Percentiles rank a stretch among this genome's conserved stretches.
These are phyloP conservation scores for Brasenia schreberi DNA, from an alignment of 164 flowering plant species.

Conservation along the genomic window DNA sequence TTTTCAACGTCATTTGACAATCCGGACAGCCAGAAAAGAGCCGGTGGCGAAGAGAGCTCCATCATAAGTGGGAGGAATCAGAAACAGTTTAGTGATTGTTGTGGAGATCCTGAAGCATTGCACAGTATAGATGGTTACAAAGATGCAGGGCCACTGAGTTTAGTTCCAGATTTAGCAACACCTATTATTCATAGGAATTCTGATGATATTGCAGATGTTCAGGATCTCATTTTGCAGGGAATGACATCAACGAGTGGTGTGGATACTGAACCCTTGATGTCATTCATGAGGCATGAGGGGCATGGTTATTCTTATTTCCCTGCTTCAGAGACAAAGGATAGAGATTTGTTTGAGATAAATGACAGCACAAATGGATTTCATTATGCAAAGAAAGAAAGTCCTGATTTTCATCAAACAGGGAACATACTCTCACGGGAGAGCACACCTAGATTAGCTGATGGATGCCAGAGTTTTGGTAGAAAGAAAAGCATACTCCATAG, in stretches of 20 bases:
- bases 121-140: neutral
- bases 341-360: neutral
- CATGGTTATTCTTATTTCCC: neutral
- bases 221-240: constrained; percentile 8
- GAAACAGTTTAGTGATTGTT: constrained; percentile 8
- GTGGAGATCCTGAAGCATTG: neutral
- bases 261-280: constrained; percentile 10
- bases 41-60: constrained; percentile 6
- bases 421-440: constrained; percentile 14
- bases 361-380: neutral
- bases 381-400: neutral
- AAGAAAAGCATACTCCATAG: constrained; percentile 24
- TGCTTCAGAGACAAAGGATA: neutral
- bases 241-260: constrained; percentile 14
- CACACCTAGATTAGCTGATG: constrained; percentile 11
- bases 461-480: constrained; percentile 13
- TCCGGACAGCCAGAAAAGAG: neutral
- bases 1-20: neutral
- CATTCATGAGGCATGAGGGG: constrained; percentile 4
- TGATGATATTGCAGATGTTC: constrained; percentile 3
- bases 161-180: neutral
- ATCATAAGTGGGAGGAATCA: constrained; percentile 12
- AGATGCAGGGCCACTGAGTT: neutral
- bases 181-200: neutral
- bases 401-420: constrained; percentile 3